A percentile compares a stretch with the other conserved stretches of the same genome.
phyloP scores from a whole-genome alignment of 1,284 basidiomycete species.

The Termitomyces sp. region DNA sequence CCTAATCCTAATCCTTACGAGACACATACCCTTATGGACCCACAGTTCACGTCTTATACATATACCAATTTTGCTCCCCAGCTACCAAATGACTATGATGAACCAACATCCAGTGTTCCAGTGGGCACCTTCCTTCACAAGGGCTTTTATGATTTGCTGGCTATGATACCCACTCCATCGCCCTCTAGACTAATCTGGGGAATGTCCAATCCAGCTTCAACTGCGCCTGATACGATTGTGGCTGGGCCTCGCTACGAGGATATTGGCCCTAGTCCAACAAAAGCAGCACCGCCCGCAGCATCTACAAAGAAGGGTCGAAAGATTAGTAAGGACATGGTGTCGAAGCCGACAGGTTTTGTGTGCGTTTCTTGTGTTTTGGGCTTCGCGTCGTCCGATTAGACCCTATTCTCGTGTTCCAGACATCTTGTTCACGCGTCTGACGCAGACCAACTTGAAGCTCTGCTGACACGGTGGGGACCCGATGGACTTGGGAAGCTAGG shows the following conservation, averaged over 20 bases:
- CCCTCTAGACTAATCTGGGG: constrained; percentile 62
- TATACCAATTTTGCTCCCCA: constrained; percentile 33
- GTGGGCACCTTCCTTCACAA: constrained; percentile 73
- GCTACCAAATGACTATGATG: constrained; percentile 34
- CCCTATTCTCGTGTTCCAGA: constrained; percentile 38
- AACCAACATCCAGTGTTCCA: constrained; percentile 47
- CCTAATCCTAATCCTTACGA: constrained; percentile 23
- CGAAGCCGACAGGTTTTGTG: constrained; percentile 80
- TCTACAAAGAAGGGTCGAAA: constrained; percentile 52
- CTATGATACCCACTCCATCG: constrained; percentile 70
- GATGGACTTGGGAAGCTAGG: constrained; percentile 90
- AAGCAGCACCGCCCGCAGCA: constrained; percentile 23
- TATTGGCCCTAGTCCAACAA: constrained; percentile 29
- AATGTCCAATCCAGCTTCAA: constrained; percentile 24
- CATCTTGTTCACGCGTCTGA: constrained; percentile 94
- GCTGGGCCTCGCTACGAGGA: constrained; percentile 65
- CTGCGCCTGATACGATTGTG: constrained; percentile 34
- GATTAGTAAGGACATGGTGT: constrained; percentile 84
- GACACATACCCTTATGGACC: constrained; percentile 38
- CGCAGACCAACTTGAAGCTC: constrained; percentile 85
- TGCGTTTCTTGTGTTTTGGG: constrained; percentile 39
- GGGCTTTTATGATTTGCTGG: constrained; percentile 82
- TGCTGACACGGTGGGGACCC: constrained; percentile 85
- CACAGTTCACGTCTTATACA: constrained; percentile 44
- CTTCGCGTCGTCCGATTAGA: constrained; percentile 19